phyloP scores from a whole-genome alignment of 2,329 filamentous ascomycete species.

The Aureobasidium uvarum region DNA sequence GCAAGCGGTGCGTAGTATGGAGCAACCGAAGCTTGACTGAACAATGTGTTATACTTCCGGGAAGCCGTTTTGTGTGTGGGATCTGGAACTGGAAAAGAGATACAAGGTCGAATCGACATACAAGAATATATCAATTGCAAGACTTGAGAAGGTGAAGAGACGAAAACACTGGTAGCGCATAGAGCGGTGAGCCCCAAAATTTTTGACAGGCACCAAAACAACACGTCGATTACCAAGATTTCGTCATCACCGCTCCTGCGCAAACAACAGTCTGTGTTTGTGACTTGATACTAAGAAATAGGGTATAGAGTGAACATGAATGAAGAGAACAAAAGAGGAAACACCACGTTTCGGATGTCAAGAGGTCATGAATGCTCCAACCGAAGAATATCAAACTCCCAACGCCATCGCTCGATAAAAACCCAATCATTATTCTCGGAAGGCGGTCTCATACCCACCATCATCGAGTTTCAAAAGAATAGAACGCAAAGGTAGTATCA shows the following conservation, averaged over 20 bases:
- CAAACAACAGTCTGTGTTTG: background rate
- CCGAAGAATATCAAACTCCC: background rate
- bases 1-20: constrained; percentile 16
- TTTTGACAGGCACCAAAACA: constrained; percentile 10
- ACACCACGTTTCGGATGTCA: background rate
- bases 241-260: background rate
- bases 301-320: background rate
- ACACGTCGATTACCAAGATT: background rate
- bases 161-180: background rate
- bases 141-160: background rate
- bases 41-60: constrained; percentile 19
- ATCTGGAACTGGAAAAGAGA: background rate
- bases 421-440: background rate
- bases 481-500: background rate
- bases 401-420: constrained; percentile 17
- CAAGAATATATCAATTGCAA: background rate
- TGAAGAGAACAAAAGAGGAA: background rate
- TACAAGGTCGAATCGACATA: background rate
- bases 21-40: constrained; percentile 16
- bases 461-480: background rate
- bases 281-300: background rate
- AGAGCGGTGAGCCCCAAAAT: background rate
- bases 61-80: background rate
- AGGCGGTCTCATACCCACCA: background rate
- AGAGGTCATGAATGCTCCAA: background rate